These are phyloP conservation scores for Clavulina sp. DNA, from an alignment of 768 basidiomycete species.

Conservation along the genomic window DNA sequence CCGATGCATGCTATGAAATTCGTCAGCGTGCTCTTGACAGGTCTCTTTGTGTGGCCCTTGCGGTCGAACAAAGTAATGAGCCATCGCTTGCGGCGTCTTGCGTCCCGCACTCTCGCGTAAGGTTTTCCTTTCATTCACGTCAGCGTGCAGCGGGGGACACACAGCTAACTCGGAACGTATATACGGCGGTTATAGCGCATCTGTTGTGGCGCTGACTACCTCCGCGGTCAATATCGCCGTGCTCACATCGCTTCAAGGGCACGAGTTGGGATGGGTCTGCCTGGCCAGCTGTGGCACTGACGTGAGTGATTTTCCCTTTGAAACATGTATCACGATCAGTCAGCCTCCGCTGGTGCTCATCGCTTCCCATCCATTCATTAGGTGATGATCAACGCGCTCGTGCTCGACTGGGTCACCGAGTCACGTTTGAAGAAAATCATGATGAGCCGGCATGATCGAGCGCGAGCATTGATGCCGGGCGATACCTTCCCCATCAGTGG, in stretches of 20 bases:
- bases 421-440: neutral
- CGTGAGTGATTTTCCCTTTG: conserved; percentile 12
- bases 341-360: neutral
- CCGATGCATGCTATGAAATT: conserved; percentile 10
- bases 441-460: neutral
- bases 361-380: no score
- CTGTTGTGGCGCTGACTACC: conserved; percentile 30
- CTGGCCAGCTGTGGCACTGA: conserved; percentile 26
- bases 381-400: conserved; percentile 31
- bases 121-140: conserved; percentile 8
- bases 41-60: conserved; percentile 30
- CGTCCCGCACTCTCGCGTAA: conserved; percentile 28
- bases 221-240: conserved; percentile 30
- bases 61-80: conserved; percentile 21
- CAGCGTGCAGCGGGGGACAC: no score
- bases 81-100: conserved; percentile 22
- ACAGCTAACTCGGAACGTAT: neutral
- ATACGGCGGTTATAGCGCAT: conserved; percentile 20
- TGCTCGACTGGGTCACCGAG: conserved; percentile 31
- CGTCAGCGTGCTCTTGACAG: conserved; percentile 25
- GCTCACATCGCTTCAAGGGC: conserved; percentile 29
- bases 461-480: neutral
- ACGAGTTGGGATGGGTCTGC: conserved; percentile 33
- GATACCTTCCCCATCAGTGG: neutral
- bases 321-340: neutral